A percentile compares a stretch with the other conserved stretches of the same genome.
These are phyloP conservation scores for Boletellus ananiceps DNA, from an alignment of 768 basidiomycete genomes.

Conservation along the genomic window DNA sequence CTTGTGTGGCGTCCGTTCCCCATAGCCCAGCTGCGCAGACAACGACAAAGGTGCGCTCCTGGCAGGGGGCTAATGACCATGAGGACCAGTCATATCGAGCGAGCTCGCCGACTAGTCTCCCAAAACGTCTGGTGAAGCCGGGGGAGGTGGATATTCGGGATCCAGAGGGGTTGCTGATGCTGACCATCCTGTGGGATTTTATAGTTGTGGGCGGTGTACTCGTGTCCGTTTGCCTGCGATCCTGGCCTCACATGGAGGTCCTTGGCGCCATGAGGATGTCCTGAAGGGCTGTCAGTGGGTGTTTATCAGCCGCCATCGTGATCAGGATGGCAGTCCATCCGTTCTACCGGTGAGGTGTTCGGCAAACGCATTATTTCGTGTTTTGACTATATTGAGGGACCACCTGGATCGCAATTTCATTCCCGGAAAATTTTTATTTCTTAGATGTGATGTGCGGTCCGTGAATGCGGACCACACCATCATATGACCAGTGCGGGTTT, in stretches of 20 bases:
- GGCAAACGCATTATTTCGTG: constrained; percentile 21
- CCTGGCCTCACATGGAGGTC: constrained; percentile 8
- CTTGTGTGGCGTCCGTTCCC: constrained; percentile 1
- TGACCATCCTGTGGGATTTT: constrained; percentile 18
- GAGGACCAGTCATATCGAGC: background rate
- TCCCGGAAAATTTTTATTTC: constrained; percentile 20
- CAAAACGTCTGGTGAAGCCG: background rate
- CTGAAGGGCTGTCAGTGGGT: constrained; percentile 11
- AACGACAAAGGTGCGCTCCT: constrained; percentile 14
- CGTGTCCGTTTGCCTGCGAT: constrained; percentile 13
- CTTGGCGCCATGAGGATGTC: constrained; percentile 22
- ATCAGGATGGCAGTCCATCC: constrained; percentile 22
- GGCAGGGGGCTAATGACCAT: background rate
- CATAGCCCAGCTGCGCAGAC: constrained; percentile 16
- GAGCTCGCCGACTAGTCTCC: background rate
- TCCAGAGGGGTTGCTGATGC: constrained; percentile 9
- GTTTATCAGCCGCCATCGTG: constrained; percentile 24
- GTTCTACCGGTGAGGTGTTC: constrained; percentile 21
- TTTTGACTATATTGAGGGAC: constrained; percentile 27
- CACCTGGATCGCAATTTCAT: constrained; percentile 22
- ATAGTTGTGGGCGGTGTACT: constrained; percentile 20
- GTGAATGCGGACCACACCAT: constrained; percentile 12
- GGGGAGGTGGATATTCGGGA: constrained; percentile 7
- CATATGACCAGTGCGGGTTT: constrained; percentile 3
- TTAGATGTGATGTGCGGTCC: constrained; percentile 18